phyloP scores from a whole-genome alignment of 1,139 yeast genomes.

The Petasospora fabianii region DNA sequence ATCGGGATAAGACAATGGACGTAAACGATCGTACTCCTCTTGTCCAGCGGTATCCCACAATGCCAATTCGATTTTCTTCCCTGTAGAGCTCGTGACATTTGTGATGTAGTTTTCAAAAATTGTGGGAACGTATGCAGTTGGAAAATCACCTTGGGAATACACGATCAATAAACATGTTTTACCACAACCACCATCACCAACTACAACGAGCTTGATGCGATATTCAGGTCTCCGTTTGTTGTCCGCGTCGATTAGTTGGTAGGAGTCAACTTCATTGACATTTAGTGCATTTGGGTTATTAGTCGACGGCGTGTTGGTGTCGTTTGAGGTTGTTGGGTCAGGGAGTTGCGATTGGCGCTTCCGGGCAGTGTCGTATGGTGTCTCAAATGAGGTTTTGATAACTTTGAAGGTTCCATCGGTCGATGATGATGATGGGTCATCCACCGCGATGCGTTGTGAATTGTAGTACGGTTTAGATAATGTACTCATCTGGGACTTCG shows the following conservation, averaged over 20 bases:
- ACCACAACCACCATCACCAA: constrained; percentile 96
- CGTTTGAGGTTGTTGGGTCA: not conserved
- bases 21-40: constrained; percentile 80
- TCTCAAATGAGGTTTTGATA: constrained; percentile 22
- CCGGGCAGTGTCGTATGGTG: constrained; percentile 28
- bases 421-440: constrained; percentile 3
- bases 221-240: constrained; percentile 18
- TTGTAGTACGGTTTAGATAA: constrained; percentile 17
- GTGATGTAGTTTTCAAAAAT: constrained; percentile 84
- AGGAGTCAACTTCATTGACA: constrained; percentile 9
- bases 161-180: constrained; percentile 82
- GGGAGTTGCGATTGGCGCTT: constrained; percentile 21
- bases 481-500: too few relatives aligned
- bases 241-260: constrained; percentile 14
- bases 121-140: constrained; percentile 80
- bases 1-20: constrained; percentile 83
- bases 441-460: constrained; percentile 4
- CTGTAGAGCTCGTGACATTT: constrained; percentile 49
- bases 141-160: constrained; percentile 78
- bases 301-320: too few relatives aligned
- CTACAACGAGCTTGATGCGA: constrained; percentile 66
- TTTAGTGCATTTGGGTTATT: constrained; percentile 1
- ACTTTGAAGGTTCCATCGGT: constrained; percentile 16
- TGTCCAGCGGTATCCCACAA: constrained; percentile 96
- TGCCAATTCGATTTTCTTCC: constrained; percentile 62